phyloP scores from a whole-genome alignment of 164 flowering plant species.

The Nymphaea colorata region DNA sequence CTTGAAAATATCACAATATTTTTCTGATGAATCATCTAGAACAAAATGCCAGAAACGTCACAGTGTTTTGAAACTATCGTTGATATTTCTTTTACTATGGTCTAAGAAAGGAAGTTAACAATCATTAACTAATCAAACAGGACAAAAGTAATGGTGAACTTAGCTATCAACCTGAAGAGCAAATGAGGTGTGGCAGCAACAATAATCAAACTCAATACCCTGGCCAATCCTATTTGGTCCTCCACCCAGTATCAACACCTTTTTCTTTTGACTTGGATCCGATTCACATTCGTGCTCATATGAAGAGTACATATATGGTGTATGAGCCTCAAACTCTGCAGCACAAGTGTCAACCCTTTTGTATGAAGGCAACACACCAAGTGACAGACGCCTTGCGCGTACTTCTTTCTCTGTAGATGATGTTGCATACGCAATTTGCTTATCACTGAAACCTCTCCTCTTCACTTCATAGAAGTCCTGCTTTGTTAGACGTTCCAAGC shows the following conservation, averaged over 20 bases:
- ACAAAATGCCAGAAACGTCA: too few relatives aligned
- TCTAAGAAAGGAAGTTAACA: too few relatives aligned
- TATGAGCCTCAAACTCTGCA: slow-evolving; percentile 97
- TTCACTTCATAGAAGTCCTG: slow-evolving; percentile 79
- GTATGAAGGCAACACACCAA: slow-evolving; percentile 73
- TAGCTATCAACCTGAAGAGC: slow-evolving; percentile 71
- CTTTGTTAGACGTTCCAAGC: slow-evolving; percentile 44
- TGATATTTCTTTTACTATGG: too few relatives aligned
- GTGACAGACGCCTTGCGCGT: slow-evolving; percentile 47
- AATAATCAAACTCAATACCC: slow-evolving; percentile 97
- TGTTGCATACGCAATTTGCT: slow-evolving; percentile 88
- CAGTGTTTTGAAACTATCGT: too few relatives aligned
- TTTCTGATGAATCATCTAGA: too few relatives aligned
- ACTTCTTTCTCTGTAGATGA: slow-evolving; percentile 69
- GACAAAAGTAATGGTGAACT: background rate
- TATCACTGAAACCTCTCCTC: slow-evolving; percentile 88
- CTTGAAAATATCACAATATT: too few relatives aligned
- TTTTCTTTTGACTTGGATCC: slow-evolving; percentile 66
- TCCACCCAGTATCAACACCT: slow-evolving; percentile 93
- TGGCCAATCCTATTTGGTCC: slow-evolving; percentile 98
- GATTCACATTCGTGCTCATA: slow-evolving; percentile 94
- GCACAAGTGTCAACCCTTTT: slow-evolving; percentile 98
- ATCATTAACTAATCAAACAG: too few relatives aligned
- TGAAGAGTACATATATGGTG: slow-evolving; percentile 95
- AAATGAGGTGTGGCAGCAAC: slow-evolving; percentile 97